These are phyloP conservation scores for Coprinellus micaceus DNA, from an alignment of 768 basidiomycete genomes.

Conservation along the genomic window DNA sequence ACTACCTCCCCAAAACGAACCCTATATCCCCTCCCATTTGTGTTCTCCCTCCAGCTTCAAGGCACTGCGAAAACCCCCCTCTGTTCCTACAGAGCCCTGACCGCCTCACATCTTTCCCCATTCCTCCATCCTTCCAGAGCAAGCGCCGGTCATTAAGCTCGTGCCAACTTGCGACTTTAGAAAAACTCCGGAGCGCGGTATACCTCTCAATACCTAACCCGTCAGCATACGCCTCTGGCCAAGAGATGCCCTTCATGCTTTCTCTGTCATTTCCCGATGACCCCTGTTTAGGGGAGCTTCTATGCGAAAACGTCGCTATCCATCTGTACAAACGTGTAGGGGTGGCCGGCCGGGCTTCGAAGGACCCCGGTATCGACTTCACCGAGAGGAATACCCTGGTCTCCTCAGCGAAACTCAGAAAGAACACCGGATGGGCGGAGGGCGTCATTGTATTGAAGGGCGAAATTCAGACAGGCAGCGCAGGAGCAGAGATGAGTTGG, in stretches of 20 bases:
- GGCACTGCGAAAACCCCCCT: constrained; percentile 16
- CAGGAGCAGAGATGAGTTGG: constrained; percentile 37
- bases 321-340: constrained; percentile 34
- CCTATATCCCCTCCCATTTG: constrained; percentile 31
- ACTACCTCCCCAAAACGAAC: constrained; percentile 42
- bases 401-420: constrained; percentile 19
- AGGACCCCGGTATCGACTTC: constrained; percentile 1
- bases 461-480: constrained; percentile 32
- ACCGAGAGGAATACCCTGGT: constrained; percentile 24
- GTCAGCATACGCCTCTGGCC: constrained; percentile 35
- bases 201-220: constrained; percentile 35
- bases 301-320: constrained; percentile 30
- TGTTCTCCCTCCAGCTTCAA: constrained; percentile 26
- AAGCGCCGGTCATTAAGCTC: constrained; percentile 9
- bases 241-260: constrained; percentile 35
- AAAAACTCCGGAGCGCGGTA: constrained; percentile 18
- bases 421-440: constrained; percentile 30
- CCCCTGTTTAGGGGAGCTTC: constrained; percentile 35
- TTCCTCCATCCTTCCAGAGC: constrained; percentile 13
- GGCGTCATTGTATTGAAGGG: constrained; percentile 31
- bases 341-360: constrained; percentile 17
- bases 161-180: constrained; percentile 3
- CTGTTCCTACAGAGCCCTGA: constrained; percentile 26
- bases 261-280: constrained; percentile 32
- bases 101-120: constrained; percentile 23